Conservation (phyloP, 495 filamentous ascomycete genomes). For the Hyaloscypha hepaticicola region DNA sequence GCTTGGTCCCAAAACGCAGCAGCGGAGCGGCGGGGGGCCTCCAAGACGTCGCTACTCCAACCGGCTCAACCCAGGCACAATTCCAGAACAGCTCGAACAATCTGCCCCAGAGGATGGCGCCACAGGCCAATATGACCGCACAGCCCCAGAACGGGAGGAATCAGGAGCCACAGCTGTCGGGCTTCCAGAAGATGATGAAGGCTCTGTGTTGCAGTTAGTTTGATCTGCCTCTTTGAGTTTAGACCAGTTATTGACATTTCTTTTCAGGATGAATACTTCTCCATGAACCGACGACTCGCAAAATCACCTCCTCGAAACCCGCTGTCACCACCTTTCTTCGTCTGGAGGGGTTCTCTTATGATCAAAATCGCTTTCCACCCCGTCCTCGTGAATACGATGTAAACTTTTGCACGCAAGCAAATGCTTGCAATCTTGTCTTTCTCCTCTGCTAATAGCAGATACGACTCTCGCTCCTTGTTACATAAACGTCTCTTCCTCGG, state of each 20-base stretch:
- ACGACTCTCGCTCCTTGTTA: slow-evolving; percentile 32
- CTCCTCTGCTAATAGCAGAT: slow-evolving; percentile 29
- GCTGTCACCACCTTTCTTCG: slow-evolving; percentile 2
- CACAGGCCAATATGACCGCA: slow-evolving; percentile 54
- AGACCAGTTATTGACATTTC: slow-evolving; percentile 2
- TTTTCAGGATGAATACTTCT: slow-evolving; percentile 28
- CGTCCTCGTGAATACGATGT: slow-evolving; percentile 19
- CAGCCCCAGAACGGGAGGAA: slow-evolving; percentile 47
- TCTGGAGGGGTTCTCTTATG: slow-evolving; percentile 14
- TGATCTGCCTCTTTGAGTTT: neutral
- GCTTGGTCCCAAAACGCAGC: slow-evolving; percentile 69
- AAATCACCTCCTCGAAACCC: neutral
- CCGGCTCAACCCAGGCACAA: slow-evolving; percentile 82
- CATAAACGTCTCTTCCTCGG: slow-evolving; percentile 25
- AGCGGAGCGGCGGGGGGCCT: slow-evolving; percentile 70
- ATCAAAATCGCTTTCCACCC: slow-evolving; percentile 14
- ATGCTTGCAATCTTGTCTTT: slow-evolving; percentile 22
- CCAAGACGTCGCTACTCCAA: slow-evolving; percentile 70
- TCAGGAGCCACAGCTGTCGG: slow-evolving; percentile 49
- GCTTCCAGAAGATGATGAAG: slow-evolving; percentile 77
- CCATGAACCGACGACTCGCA: slow-evolving; percentile 1
- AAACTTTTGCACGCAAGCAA: slow-evolving; percentile 13
- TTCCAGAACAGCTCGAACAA: slow-evolving; percentile 89
- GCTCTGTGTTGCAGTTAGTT: slow-evolving; percentile 75
- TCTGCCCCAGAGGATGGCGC: slow-evolving; percentile 65